Evolutionary conservation across 2,329 filamentous ascomycete genomes (phyloP), one percentile per base, ranked within the genome.

Genomic region (Elsinoe batatas): DNA sequence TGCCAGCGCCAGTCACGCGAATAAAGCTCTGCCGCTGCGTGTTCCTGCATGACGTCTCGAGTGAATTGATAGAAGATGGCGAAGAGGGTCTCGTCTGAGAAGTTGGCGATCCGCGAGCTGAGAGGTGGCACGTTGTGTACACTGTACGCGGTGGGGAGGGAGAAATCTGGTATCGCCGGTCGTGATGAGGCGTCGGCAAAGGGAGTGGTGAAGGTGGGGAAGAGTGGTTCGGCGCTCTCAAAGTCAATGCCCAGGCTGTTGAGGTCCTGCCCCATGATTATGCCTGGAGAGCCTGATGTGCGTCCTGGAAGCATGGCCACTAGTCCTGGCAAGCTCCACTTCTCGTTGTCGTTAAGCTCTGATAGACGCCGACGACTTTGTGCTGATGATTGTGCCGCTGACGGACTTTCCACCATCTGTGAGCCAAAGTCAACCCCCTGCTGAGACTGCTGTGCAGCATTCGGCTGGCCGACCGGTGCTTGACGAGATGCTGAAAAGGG

Each of bases 11-110:
- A 79, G 59, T 77, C 75, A 32, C 75, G 72, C 32, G 69, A 69
- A 62, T 72, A 69, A 63, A 86, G 69, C 64, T 85, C 82, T 57
- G 78, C 74, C 6, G 82, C 82, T 5, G 82, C 82, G 44, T 83
- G 71, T 64, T 86, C 83, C 64, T 86, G 83, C 66, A 82, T 74
- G 56, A 84, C 76, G 63, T 85, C 82, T 57, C 80, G 74, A 12
- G 82, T 81, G 71, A 81, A 79, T 59, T 80, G 82, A 69, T 85
- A 86, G 73, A 86, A 86, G 58, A 85, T 83, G 64, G 81, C 82
- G 65, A 86, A 83, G 3, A 86, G 72, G 0, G 83, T 85, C 65
- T 86, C 83, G 53, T 70, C 68, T 33, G 65, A 67, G 57, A 70
- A 65, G 11, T 64, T 64, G 30, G 57, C 57, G 56, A 70, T 67